Conservation (phyloP, 2,329 filamentous ascomycete species). For the Tolypocladium tropicale region DNA sequence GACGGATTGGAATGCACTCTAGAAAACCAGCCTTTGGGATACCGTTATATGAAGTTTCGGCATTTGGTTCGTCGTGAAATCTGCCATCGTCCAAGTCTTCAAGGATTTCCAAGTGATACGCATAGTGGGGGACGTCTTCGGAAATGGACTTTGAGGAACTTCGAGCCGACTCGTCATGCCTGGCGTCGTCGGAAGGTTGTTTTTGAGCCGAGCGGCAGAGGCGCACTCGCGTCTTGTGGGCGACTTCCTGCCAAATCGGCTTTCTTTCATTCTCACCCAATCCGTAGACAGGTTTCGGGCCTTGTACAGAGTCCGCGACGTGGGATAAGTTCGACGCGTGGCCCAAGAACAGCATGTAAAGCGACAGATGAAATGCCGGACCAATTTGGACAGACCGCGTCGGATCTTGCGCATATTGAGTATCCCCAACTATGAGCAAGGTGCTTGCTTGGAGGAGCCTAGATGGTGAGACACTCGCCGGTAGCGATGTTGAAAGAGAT, state of each 20-base stretch:
- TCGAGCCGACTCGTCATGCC: not conserved
- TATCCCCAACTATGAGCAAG: slow-evolving; percentile 78
- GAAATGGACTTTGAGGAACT: not conserved
- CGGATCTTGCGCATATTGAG: slow-evolving; percentile 61
- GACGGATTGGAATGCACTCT: slow-evolving; percentile 41
- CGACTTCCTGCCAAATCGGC: slow-evolving; percentile 88
- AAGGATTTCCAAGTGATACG: slow-evolving; percentile 71
- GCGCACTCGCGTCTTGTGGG: slow-evolving; percentile 83
- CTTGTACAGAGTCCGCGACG: not conserved
- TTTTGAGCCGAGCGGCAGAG: slow-evolving; percentile 55
- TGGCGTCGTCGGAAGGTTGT: slow-evolving; percentile 3
- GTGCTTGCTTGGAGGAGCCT: slow-evolving; percentile 87
- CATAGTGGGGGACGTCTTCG: slow-evolving; percentile 35
- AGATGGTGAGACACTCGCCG: slow-evolving; percentile 78
- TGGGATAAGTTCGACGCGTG: slow-evolving; percentile 40
- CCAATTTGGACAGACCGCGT: slow-evolving; percentile 68
- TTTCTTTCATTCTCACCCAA: slow-evolving; percentile 37
- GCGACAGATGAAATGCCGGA: slow-evolving; percentile 71
- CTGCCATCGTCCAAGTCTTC: slow-evolving; percentile 64
- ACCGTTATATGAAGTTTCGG: slow-evolving; percentile 25
- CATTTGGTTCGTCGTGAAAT: slow-evolving; percentile 32
- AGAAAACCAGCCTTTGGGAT: slow-evolving; percentile 35
- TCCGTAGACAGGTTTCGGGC: slow-evolving; percentile 12
- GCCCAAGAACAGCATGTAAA: slow-evolving; percentile 91
- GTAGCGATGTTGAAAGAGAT: slow-evolving; percentile 69